phyloP scores from a whole-genome alignment of 129 eudicot species.

The sunflower (Helianthus annuus) region HanXRQr2.0-SUNRISE NC_035443.2:6176153-6176652 shows the following conservation, averaged over 20 bases:
- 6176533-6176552: constrained; percentile 77
- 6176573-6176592: constrained; percentile 80
- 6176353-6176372: constrained; percentile 70
- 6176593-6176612: constrained; percentile 73
- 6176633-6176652: constrained; percentile 58
- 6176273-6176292: constrained; percentile 63
- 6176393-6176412: constrained; percentile 48
- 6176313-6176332: constrained; percentile 55
- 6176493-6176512: constrained; percentile 30
- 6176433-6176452: constrained; percentile 61
- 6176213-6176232: constrained; percentile 41
- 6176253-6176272: constrained; percentile 67
- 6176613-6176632: constrained; percentile 76
- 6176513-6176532: constrained; percentile 78
- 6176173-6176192: constrained; percentile 79
- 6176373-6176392: constrained; percentile 66
- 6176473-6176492: constrained; percentile 28
- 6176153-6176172: constrained; percentile 63
- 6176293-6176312: constrained; percentile 27
- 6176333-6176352: constrained; percentile 60
- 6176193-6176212: constrained; percentile 62
- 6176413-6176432: constrained; percentile 50
- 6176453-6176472: constrained; percentile 34
- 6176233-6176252: constrained; percentile 70
- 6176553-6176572: constrained; percentile 81